A percentile compares a stretch with the other conserved stretches of the same genome.
Conservation (phyloP, 2,329 filamentous ascomycete genomes). For the Chaetomiaceae sp. region DNA sequence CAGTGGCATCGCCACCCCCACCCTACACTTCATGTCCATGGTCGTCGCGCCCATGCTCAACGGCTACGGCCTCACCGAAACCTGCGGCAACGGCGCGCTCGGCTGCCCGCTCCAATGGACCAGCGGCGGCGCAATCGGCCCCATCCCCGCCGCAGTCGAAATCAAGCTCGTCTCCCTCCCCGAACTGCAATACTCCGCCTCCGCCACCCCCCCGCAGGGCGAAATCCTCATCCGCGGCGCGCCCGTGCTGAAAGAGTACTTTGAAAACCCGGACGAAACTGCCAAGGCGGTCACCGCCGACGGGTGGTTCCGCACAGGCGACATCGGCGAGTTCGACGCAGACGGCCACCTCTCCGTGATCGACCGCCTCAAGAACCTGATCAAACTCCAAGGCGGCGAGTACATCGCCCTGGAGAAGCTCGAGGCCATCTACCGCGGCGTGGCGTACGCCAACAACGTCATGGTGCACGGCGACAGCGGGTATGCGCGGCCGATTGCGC, state of each 20-base stretch:
- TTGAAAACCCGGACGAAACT: conserved; percentile 81
- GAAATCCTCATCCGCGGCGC: conserved; percentile 86
- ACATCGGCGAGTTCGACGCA: conserved; percentile 83
- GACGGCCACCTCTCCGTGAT: conserved; percentile 81
- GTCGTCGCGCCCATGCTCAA: conserved; percentile 90
- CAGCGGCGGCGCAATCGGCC: conserved; percentile 64
- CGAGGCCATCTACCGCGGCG: conserved; percentile 82
- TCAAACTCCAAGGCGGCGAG: conserved; percentile 93
- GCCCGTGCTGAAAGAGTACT: conserved; percentile 73
- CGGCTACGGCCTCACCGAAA: conserved; percentile 94
- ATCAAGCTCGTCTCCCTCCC: conserved; percentile 88
- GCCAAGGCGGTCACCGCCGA: conserved; percentile 71
- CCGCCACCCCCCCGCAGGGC: conserved; percentile 75
- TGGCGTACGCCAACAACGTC: conserved; percentile 75
- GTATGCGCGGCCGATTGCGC: conserved; percentile 73
- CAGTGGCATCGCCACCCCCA: conserved; percentile 82
- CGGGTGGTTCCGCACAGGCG: conserved; percentile 96
- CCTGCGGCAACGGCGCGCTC: conserved; percentile 75
- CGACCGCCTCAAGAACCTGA: conserved; percentile 96
- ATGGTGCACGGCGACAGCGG: conserved; percentile 78
- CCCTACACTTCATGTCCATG: conserved; percentile 85
- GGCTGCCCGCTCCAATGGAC: conserved; percentile 84
- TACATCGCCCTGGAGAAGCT: conserved; percentile 97
- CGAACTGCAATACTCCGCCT: conserved; percentile 79
- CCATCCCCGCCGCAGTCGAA: conserved; percentile 72